Conservation (phyloP, 345 rosid genomes). For the Crucihimalaya himalaica region DNA sequence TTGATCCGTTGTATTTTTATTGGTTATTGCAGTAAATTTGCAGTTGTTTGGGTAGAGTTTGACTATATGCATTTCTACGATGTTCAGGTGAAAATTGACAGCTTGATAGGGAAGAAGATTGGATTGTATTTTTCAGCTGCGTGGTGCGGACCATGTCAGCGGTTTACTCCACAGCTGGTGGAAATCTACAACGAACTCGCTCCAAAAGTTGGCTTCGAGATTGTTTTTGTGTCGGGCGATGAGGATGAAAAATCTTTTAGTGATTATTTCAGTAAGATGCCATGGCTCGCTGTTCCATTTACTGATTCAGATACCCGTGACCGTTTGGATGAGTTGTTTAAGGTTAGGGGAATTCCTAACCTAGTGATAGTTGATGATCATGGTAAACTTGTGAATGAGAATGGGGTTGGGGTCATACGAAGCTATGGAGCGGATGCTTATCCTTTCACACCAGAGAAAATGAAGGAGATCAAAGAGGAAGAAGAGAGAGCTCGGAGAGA, state of each 20-base stretch:
- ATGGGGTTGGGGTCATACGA: conserved; percentile 53
- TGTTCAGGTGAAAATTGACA: conserved; percentile 61
- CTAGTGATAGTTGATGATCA: conserved; percentile 67
- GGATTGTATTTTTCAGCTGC: conserved; percentile 85
- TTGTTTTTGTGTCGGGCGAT: conserved; percentile 60
- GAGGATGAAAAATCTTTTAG: conserved; percentile 57
- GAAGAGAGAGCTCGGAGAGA: conserved; percentile 61
- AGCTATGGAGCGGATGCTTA: conserved; percentile 68
- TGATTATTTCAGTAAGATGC: conserved; percentile 73
- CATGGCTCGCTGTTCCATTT: conserved; percentile 86
- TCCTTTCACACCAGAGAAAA: conserved; percentile 66
- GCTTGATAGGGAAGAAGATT: conserved; percentile 73
- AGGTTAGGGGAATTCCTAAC: conserved; percentile 70
- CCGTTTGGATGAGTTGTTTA: conserved; percentile 51
- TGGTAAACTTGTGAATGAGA: conserved; percentile 51
- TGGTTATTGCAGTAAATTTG: too few relatives aligned
- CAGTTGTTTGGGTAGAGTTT: not conserved
- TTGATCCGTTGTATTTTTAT: too few relatives aligned
- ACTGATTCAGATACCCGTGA: conserved; percentile 58
- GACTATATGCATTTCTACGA: not conserved
- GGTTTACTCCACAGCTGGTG: conserved; percentile 61
- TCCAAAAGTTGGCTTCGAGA: conserved; percentile 57
- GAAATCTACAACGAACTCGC: conserved; percentile 60
- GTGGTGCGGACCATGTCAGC: conserved; percentile 80
- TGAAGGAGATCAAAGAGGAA: conserved; percentile 60